phyloP scores from a whole-genome alignment of 2,329 filamentous ascomycete genomes.

The Didymella keratinophila region DNA sequence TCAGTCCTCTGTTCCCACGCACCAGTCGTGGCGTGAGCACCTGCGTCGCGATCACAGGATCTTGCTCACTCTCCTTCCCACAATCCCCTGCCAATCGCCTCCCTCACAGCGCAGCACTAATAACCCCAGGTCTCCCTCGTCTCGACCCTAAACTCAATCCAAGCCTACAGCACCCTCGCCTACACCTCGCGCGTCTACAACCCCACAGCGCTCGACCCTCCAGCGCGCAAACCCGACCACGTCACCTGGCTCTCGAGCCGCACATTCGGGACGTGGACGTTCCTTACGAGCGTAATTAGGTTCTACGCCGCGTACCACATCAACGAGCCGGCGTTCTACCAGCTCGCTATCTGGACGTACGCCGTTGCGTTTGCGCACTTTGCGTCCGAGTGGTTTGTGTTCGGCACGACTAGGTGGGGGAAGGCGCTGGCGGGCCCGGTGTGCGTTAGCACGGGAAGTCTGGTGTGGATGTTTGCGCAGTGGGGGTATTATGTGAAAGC shows the following conservation, averaged over 20 bases:
- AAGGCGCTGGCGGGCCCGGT: constrained; percentile 67
- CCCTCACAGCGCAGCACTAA: background rate
- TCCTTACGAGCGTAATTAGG: constrained; percentile 77
- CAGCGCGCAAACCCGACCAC: constrained; percentile 52
- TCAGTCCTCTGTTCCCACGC: background rate
- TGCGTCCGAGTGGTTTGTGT: constrained; percentile 79
- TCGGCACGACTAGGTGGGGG: constrained; percentile 74
- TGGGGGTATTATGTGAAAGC: constrained; percentile 70
- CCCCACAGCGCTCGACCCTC: constrained; percentile 58
- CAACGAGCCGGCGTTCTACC: constrained; percentile 74
- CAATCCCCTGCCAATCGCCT: too few relatives aligned
- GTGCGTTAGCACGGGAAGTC: constrained; percentile 62
- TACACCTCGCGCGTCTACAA: constrained; percentile 91
- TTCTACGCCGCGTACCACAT: constrained; percentile 87
- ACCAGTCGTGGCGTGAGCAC: too few relatives aligned
- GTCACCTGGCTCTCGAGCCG: constrained; percentile 79
- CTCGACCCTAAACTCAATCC: constrained; percentile 83
- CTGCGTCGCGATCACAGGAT: background rate
- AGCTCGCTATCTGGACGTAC: constrained; percentile 84
- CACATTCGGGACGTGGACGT: constrained; percentile 88
- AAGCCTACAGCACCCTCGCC: constrained; percentile 80
- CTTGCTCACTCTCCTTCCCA: constrained; percentile 3
- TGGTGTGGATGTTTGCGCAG: constrained; percentile 71
- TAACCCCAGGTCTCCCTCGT: constrained; percentile 75
- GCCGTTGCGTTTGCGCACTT: constrained; percentile 68